phyloP scores from a whole-genome alignment of 306 rosid genomes.

The Trifolium subterraneum region DNA sequence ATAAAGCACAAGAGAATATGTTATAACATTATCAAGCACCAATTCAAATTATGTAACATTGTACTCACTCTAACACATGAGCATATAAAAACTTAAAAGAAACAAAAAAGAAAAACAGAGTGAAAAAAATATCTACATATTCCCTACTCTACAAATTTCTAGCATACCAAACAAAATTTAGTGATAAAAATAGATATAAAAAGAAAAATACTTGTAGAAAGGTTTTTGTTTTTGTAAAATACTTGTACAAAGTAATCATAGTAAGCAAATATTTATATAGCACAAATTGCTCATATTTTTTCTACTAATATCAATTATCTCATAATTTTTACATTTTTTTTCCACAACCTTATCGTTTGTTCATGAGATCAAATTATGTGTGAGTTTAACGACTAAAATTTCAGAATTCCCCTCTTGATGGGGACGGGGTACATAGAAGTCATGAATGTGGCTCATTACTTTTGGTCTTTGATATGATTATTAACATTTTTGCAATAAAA shows the following conservation, averaged over 20 bases:
- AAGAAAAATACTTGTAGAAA: constrained; percentile 19
- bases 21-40: not conserved
- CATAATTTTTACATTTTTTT: not conserved
- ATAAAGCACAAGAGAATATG: not conserved
- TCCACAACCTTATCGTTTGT: not conserved
- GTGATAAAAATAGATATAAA: not conserved
- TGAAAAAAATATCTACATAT: not conserved
- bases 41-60: not conserved
- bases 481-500: constrained; percentile 2
- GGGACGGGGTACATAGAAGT: not conserved
- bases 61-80: not conserved
- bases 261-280: not conserved
- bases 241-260: constrained; percentile 25
- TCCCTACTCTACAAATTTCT: not conserved
- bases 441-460: not conserved
- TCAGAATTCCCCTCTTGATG: not conserved
- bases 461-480: not conserved
- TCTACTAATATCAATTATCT: not conserved
- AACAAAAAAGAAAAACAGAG: not conserved
- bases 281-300: not conserved
- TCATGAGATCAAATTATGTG: not conserved
- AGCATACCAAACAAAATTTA: constrained; percentile 1
- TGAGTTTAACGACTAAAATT: not conserved
- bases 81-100: not conserved
- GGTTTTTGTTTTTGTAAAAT: not conserved